Evolutionary conservation across 169 alveolate species (phyloP).

Genomic region (Eimeria mitis): DNA sequence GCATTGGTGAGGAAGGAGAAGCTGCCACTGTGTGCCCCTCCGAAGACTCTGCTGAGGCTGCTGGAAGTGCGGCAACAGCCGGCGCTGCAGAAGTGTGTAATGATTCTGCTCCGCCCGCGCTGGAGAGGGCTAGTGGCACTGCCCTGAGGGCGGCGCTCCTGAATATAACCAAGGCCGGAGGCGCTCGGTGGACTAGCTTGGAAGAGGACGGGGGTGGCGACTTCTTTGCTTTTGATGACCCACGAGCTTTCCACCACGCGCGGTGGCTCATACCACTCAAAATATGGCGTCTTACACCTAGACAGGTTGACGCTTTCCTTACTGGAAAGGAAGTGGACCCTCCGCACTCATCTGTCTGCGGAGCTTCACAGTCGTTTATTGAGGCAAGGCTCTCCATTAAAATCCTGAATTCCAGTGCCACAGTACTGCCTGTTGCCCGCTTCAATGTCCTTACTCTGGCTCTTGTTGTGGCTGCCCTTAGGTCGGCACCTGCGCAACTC

Average conservation of each 20-base stretch:
- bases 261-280: conserved; percentile 55
- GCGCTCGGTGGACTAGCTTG: conserved; percentile 69
- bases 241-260: conserved; percentile 49
- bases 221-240: conserved; percentile 47
- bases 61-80: conserved; percentile 2
- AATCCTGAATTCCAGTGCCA: background rate
- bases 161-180: conserved; percentile 40
- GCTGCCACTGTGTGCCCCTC: background rate
- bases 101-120: background rate
- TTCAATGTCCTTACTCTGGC: background rate
- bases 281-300: conserved; percentile 51
- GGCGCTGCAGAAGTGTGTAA: background rate
- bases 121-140: background rate
- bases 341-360: background rate
- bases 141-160: background rate
- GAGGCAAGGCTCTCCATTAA: conserved; percentile 17
- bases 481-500: conserved; percentile 79
- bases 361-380: conserved; percentile 9
- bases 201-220: conserved; percentile 47
- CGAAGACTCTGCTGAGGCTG: conserved; percentile 20
- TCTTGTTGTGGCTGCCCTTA: background rate
- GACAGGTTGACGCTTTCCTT: conserved; percentile 50
- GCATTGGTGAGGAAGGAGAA: conserved; percentile 28
- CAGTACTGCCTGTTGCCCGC: conserved; percentile 1
- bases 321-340: conserved; percentile 14